Base-by-base conservation (phyloP, 2,329 filamentous ascomycete species). In the Fusarium sp. region DNA sequence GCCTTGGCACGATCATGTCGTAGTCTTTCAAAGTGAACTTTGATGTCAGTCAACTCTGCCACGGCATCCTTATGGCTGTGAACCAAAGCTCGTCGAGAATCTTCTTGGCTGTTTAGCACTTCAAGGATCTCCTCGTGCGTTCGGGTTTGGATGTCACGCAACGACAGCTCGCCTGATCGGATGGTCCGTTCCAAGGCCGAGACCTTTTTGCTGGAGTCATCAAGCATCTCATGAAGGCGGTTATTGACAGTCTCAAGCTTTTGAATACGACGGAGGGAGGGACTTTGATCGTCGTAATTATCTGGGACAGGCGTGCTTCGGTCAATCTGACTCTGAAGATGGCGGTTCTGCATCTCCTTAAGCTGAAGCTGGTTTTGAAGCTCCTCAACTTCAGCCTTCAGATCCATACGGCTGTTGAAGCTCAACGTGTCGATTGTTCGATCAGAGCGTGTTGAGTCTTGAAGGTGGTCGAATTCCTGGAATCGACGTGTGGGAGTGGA, bases 111-210 rank as follows among this genome's bases (percentile, higher is more conserved):
- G 79, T 94, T 97, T 77, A 98, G 91, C 40, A 97, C 87, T 68
- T 98, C 94, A 70, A 97, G 92, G 16, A 98, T 90, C 79, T 98
- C 96, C 77, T 98, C 95, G 73, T 98, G 94, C 7, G 94, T 97
- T 78, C 93, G 95, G 2, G 95, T 92, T 79, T 98, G 95, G 47
- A 98, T 90, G 79, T 98, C 95, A 51, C 94, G 92, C 44, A 98
- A 85, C 0, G 94, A 96, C 6, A 98, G 85, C 78, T 98, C 93
- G 12, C 95, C 96, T 37, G 91, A 93, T 62, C 92, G 92, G 61
- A 98, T 91, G 65, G 91, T 94, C 78, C 93, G 92, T 81, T 98
- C 96, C 23, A 98, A 83, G 1, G 92, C 89, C 7, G 95, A 97
- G 3, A 98, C 92, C 82, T 98, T 98, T 85, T 94, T 95, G 16